Evolutionary conservation across 192 early-diverging fungal genomes (phyloP).

Genomic region (Coemansia sp.): DNA sequence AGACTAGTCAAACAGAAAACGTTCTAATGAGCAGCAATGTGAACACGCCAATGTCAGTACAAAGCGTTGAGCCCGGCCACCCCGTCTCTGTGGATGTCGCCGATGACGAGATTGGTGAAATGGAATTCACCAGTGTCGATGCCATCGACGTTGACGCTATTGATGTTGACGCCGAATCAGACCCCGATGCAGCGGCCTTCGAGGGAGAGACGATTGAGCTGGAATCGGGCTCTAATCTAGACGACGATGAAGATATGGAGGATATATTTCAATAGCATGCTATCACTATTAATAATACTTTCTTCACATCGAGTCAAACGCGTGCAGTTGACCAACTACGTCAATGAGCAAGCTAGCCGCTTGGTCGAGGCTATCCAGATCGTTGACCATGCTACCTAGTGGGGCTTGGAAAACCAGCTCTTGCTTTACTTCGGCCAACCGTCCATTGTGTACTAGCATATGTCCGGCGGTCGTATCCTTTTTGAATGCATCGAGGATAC

Average conservation of each 20-base stretch:
- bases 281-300: background rate
- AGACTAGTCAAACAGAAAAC: background rate
- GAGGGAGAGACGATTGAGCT: constrained; percentile 31
- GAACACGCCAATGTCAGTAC: constrained; percentile 25
- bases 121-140: constrained; percentile 16
- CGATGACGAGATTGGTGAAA: constrained; percentile 7
- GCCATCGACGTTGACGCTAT: constrained; percentile 31
- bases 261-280: constrained; percentile 44
- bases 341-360: constrained; percentile 35
- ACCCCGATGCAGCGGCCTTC: background rate
- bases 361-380: constrained; percentile 18
- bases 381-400: constrained; percentile 11
- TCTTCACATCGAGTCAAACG: constrained; percentile 24
- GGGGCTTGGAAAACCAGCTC: constrained; percentile 31
- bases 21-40: constrained; percentile 14
- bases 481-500: constrained; percentile 45
- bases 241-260: constrained; percentile 53
- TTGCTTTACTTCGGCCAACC: constrained; percentile 39
- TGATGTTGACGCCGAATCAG: constrained; percentile 22
- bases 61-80: background rate
- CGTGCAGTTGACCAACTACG: constrained; percentile 41
- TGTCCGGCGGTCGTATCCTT: constrained; percentile 38
- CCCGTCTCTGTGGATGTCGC: background rate
- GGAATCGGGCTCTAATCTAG: constrained; percentile 40
- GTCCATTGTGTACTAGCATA: constrained; percentile 40